Conservation (phyloP, 805 yeast species). For the Metschnikowia sp. region DNA sequence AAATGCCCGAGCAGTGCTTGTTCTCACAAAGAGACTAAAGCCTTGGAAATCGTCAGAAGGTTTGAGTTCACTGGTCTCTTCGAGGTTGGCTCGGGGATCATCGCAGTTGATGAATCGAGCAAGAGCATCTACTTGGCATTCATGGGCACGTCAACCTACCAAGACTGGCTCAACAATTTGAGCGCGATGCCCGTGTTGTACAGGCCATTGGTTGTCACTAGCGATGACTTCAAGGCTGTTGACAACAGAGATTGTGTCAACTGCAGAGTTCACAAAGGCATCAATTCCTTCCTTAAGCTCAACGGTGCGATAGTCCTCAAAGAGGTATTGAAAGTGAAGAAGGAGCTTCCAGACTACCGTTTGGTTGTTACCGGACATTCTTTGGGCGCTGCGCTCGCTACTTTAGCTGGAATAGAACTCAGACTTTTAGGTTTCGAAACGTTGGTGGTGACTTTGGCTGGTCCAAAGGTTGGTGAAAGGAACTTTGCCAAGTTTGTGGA, state of each 20-base stretch:
- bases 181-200: constrained; percentile 46
- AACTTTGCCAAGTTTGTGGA: constrained; percentile 52
- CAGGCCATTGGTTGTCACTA: constrained; percentile 37
- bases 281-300: constrained; percentile 44
- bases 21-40: constrained; percentile 13
- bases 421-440: constrained; percentile 52
- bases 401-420: constrained; percentile 60
- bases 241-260: constrained; percentile 36
- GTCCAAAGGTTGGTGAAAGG: constrained; percentile 61
- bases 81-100: constrained; percentile 52
- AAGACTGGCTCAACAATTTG: constrained; percentile 64
- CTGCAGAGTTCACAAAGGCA: constrained; percentile 66
- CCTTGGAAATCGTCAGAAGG: constrained; percentile 36
- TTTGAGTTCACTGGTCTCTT: constrained; percentile 42
- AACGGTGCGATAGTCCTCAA: constrained; percentile 35
- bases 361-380: constrained; percentile 70
- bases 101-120: constrained; percentile 46
- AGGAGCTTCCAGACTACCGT: constrained; percentile 44
- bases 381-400: constrained; percentile 69
- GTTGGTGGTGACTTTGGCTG: constrained; percentile 55
- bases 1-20: constrained; percentile 28
- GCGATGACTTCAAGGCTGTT: constrained; percentile 5
- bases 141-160: constrained; percentile 60
- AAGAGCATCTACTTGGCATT: constrained; percentile 48
- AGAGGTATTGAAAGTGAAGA: constrained; percentile 30